Evolutionary conservation across 257 asterid species (phyloP).

Genomic region (Mentha longifolia): DNA sequence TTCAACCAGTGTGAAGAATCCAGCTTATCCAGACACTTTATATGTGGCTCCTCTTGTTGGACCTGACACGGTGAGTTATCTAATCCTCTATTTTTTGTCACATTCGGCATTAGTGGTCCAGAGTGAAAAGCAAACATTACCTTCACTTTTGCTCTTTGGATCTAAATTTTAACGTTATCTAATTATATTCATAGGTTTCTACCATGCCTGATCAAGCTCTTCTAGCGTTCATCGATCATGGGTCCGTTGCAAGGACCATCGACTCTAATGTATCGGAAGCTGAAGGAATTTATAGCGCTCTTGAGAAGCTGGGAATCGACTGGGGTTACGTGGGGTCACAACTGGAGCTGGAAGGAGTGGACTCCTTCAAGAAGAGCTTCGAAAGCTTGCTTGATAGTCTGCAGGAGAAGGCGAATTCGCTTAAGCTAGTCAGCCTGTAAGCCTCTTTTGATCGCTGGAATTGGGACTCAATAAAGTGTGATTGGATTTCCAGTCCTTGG

Average conservation of each 20-base stretch:
- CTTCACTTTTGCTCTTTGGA: not conserved
- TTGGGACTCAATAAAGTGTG: conserved; percentile 42
- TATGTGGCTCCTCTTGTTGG: conserved; percentile 99
- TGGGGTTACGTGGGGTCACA: conserved; percentile 85
- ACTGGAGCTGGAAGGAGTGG: conserved; percentile 96
- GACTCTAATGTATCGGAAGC: conserved; percentile 92
- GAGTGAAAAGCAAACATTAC: not conserved
- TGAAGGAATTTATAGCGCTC: conserved; percentile 83
- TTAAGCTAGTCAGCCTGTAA: conserved; percentile 71
- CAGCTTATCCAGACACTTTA: conserved; percentile 93
- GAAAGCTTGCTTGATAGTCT: conserved; percentile 93
- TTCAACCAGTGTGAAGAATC: conserved; percentile 98
- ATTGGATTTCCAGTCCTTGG: conserved; percentile 37
- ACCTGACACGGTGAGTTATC: conserved; percentile 86
- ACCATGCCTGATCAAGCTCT: conserved; percentile 99
- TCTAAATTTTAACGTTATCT: not conserved
- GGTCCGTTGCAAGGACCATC: conserved; percentile 87
- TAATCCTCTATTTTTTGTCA: conserved; percentile 37
- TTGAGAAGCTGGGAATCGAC: conserved; percentile 93
- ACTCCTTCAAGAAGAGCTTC: conserved; percentile 94
- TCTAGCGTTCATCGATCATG: conserved; percentile 89
- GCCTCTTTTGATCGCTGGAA: conserved; percentile 13
- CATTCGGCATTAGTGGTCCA: conserved; percentile 30
- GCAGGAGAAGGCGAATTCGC: conserved; percentile 95
- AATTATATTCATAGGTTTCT: conserved; percentile 59